These are phyloP conservation scores for Stephanocyclus meneghinianus DNA, from an alignment of 352 stramenopile genomes.

Conservation along the genomic window DNA sequence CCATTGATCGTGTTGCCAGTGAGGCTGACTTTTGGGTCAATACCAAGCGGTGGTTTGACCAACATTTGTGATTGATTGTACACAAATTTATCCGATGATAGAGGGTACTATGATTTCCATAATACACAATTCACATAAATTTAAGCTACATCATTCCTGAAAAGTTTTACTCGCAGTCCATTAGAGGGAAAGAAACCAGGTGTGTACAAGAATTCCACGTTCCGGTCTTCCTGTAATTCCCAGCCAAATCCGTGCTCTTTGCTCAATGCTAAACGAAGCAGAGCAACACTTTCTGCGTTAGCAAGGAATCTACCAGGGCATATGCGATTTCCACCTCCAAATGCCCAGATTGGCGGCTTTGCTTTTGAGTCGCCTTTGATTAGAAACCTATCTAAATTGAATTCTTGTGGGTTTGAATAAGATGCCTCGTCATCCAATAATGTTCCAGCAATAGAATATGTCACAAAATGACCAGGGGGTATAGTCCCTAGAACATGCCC, in stretches of 20 bases:
- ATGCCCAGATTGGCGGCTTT: conserved; percentile 18
- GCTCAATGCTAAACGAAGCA: conserved; percentile 22
- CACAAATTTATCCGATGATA: not conserved
- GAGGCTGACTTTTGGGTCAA: conserved; percentile 78
- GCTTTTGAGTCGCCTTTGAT: not conserved
- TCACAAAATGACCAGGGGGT: conserved; percentile 21
- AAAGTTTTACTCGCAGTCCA: conserved; percentile 26
- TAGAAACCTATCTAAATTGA: conserved; percentile 28
- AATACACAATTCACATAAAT: not conserved
- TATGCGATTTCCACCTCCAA: conserved; percentile 38
- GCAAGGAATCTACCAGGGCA: conserved; percentile 40
- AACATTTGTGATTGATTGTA: conserved; percentile 60
- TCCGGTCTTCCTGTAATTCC: conserved; percentile 35
- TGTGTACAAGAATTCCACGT: conserved; percentile 35
- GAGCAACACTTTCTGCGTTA: conserved; percentile 16
- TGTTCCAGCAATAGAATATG: conserved; percentile 33
- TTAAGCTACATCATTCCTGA: not conserved
- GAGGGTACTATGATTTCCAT: not conserved
- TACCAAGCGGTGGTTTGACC: conserved; percentile 81
- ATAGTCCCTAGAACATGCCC: conserved; percentile 18
- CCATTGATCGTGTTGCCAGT: conserved; percentile 57
- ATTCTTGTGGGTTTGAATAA: conserved; percentile 20
- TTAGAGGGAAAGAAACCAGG: conserved; percentile 42
- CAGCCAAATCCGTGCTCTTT: conserved; percentile 14
- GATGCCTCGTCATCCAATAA: conserved; percentile 21